Base-by-base conservation (phyloP, 2,329 filamentous ascomycete species). In the Coniochaeta sp. region DNA sequence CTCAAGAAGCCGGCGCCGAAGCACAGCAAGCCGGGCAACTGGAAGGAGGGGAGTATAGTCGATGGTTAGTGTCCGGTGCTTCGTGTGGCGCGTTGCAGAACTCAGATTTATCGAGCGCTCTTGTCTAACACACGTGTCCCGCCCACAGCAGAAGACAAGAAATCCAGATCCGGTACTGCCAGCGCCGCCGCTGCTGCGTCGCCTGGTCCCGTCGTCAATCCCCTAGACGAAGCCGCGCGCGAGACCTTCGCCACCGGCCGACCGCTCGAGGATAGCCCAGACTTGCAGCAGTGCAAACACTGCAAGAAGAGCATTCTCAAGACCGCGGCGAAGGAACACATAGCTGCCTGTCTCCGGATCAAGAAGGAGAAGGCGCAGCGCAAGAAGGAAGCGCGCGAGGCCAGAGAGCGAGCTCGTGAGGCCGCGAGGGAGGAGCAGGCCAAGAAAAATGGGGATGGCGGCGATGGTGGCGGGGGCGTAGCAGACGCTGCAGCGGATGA, bases 241-340 rank as follows among this genome's bases (percentile, higher is more conserved):
- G 86, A 91, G 62, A 89, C 89, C 5, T 97, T 97, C 73, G 81
- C 86, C 4, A 93, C 88, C 55, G 91, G 91, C 63, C 86, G 89
- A 61, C 91, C 92, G 0, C 82, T 96, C 66, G 88, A 92, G 67
- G 93, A 96, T 69, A 81, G 80, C 60, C 84, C 89, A 12, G 91
- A 96, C 64, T 82, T 91, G 11, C 87, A 95, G 58, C 82, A 89
- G 66, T 99, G 93, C 81, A 97, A 95, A 72, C 91, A 96, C 72
- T 99, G 93, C 77, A 96, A 95, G 75, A 93, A 96, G 68, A 89
- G 89, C 58, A 84, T 96, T 14, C 79, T 95, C 16, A 89, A 88
- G 67, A 85, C 85, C 34, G 87, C 86, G 0, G 89, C 90, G 1
- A 88, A 88, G 61, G 84, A 85, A 19, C 93, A 99, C 70, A 91